Evolutionary conservation across 1,284 basidiomycete genomes (phyloP), one percentile per base, ranked within the genome.

Genomic region (Apiotrichum brassicae): DNA sequence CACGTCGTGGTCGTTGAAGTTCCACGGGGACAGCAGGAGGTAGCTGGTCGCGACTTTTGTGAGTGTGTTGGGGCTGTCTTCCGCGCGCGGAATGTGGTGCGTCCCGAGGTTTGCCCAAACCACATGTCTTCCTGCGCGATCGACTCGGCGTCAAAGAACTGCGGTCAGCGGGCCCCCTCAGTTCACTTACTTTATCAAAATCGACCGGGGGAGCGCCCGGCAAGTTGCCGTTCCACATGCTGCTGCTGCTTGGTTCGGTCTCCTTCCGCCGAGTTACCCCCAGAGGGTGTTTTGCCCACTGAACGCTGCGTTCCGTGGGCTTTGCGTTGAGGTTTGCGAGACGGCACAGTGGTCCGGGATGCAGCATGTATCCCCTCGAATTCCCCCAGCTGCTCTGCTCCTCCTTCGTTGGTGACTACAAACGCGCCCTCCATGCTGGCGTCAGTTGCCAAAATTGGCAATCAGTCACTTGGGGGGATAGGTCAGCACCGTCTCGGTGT

Each of bases 31-130:
- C 18, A 84, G 65, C 55, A 82, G 73, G 64, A 84, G 81, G 57
- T 80, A 81, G 0, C 22, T 50, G 12, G 80, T 71, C 3, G 82
- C 82, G 11, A 76, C 68, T 60, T 81, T 83, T 11, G 80, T 81
- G 52, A 81, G 77, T 2, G 81, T 83, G 59, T 79, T 81, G 0
- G 82, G 60, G n/a, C 46, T 49, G 42, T 59, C 60, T 64, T 82
- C 81, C 4, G 80, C 76, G 62, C 80, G 80, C 2, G 81, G 80
- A 18, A 68, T 59, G 51, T 70, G 69, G 44, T 71, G 69, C 38
- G 76, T 84, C 16, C 82, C 83, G 43, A 84, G 64, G 58, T 83
- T 83, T 49, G 82, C 61, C 80, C 82, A 84, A 8, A 79, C 77
- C 6, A 83, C 82, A 25, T 83, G 67, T 61, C 59, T 36, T 80